Base-by-base conservation (phyloP, 768 basidiomycete species). In the Pilatotrama ljubarskyi region DNA sequence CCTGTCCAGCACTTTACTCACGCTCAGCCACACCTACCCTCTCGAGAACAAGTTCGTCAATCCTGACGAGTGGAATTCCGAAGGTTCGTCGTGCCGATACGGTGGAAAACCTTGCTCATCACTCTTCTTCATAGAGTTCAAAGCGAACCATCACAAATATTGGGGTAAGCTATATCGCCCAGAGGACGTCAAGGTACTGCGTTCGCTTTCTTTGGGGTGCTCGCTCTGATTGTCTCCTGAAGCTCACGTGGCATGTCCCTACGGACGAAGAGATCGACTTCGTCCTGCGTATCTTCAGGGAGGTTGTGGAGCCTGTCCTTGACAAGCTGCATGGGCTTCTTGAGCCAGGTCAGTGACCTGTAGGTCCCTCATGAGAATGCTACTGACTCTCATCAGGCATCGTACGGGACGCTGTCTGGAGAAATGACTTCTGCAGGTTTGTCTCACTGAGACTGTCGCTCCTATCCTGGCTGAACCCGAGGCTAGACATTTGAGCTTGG, bases 181-280 rank as follows among this genome's bases (percentile, higher is more conserved):
- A 13, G 80, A 84, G 42, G 88, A 94, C 36, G 82, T 93, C 61
- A 81, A 81, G 72, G 88, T 91, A 66, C 65, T 76, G 67, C 35
- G 0, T 11, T 22, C 25, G 11, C 37, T 10, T 36, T 2, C 38
- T 4, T 29, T 1, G 24, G 11, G 8, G 29, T 37, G 22, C 32
- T 29, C 14, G 46, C 35, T 2, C n/a, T 2, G 37, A 38, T 43
- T 54, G 11, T 15, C 29, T 5, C 57, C n/a, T n/a, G n/a, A n/a
- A 89, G 87, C 70, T 89, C 41, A 80, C 81, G 0, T 96, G 93
- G 93, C 91, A 94, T 72, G 80, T 87, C 7, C 91, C 94, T 0
- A 76, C 77, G 41, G 69, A 73, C 0, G 78, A 79, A n/a, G 93
- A 95, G 71, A 83, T 95, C 62, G 80, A 84, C 29, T 92, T 93